A percentile compares a stretch with the other conserved stretches of the same genome.
phyloP scores from a whole-genome alignment of 371 early-diverging fungal species.

The Nematocida sp. region DNA sequence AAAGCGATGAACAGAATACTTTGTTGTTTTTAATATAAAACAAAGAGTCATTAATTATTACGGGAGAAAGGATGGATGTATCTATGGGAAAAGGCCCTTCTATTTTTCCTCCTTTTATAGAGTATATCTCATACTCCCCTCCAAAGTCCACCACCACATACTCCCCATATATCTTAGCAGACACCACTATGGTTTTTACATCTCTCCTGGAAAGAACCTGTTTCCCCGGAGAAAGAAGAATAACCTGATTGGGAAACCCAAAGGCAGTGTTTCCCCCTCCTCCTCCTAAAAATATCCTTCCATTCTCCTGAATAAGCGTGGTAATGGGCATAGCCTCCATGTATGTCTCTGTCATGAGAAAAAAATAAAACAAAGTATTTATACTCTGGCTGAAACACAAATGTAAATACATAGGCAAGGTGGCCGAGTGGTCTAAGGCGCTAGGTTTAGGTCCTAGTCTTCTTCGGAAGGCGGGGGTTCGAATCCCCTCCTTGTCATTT shows the following conservation, averaged over 20 bases:
- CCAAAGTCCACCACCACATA: slow-evolving; percentile 13
- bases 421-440: slow-evolving; percentile 62
- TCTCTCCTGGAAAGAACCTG: neutral
- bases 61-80: neutral
- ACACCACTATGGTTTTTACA: slow-evolving; percentile 9
- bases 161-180: neutral
- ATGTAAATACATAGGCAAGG: slow-evolving; percentile 35
- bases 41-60: neutral
- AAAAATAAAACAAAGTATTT: neutral
- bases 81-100: slow-evolving; percentile 17
- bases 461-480: slow-evolving; percentile 62
- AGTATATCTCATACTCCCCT: slow-evolving; percentile 5
- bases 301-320: neutral
- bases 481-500: slow-evolving; percentile 59
- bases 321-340: slow-evolving; percentile 17
- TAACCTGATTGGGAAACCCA: slow-evolving; percentile 31
- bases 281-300: slow-evolving; percentile 20
- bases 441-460: slow-evolving; percentile 58
- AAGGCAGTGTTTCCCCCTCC: slow-evolving; percentile 42
- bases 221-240: neutral
- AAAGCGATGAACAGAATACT: neutral
- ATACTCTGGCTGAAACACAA: neutral
- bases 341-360: slow-evolving; percentile 16
- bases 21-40: neutral
- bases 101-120: neutral